A percentile compares a stretch with the other conserved stretches of the same genome.
phyloP scores from a whole-genome alignment of 768 basidiomycete species.

The Epithele typhae region DNA sequence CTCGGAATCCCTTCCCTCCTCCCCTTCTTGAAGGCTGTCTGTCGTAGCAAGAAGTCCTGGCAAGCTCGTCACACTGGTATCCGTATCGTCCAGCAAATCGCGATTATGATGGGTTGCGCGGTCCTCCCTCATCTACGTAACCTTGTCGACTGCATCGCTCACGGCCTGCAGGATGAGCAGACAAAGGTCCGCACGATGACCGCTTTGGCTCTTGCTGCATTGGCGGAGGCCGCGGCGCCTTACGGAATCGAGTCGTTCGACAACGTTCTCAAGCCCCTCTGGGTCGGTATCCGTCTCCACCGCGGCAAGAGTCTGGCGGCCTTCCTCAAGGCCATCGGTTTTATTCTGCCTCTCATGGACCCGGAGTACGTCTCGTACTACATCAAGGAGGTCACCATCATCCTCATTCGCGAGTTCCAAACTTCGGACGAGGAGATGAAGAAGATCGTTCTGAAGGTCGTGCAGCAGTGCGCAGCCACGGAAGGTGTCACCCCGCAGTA shows the following conservation, averaged over 20 bases:
- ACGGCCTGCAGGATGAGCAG: conserved; percentile 90
- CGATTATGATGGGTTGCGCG: conserved; percentile 99
- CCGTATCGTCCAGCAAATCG: conserved; percentile 98
- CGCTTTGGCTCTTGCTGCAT: conserved; percentile 83
- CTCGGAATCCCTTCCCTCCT: conserved; percentile 96
- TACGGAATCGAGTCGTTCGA: conserved; percentile 99
- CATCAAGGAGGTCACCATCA: conserved; percentile 95
- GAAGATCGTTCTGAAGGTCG: conserved; percentile 98
- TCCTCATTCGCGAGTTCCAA: conserved; percentile 97
- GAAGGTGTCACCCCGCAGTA: conserved; percentile 96
- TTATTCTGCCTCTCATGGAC: conserved; percentile 99
- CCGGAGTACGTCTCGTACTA: conserved; percentile 99
- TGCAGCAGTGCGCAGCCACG: conserved; percentile 97
- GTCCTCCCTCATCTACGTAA: conserved; percentile 96
- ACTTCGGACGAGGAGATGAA: conserved; percentile 99
- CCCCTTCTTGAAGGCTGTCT: conserved; percentile 97
- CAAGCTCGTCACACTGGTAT: conserved; percentile 99
- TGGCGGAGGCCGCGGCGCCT: conserved; percentile 95
- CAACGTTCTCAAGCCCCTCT: conserved; percentile 90
- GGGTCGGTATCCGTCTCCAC: conserved; percentile 91
- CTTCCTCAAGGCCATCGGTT: conserved; percentile 96
- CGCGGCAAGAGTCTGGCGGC: conserved; percentile 94
- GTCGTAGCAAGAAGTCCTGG: conserved; percentile 99
- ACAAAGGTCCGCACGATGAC: conserved; percentile 98
- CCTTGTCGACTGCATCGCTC: conserved; percentile 93